Percentiles rank a stretch among this genome's conserved stretches.
These are phyloP conservation scores for Aureobasidium sp. DNA, from an alignment of 2,329 filamentous ascomycete species.

Conservation along the genomic window DNA sequence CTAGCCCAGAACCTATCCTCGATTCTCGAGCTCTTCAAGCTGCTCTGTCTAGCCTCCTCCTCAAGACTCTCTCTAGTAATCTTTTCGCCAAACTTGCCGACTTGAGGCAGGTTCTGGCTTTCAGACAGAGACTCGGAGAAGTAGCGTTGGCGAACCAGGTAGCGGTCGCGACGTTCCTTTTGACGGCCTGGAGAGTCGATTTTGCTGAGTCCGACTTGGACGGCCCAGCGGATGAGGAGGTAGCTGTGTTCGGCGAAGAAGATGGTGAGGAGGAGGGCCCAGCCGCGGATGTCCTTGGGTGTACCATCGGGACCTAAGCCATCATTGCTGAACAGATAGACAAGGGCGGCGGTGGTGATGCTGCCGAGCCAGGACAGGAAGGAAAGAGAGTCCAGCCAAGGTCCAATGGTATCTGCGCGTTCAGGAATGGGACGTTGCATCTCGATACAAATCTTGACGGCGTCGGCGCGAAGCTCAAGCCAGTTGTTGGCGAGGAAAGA, in stretches of 20 bases:
- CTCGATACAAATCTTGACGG: conserved; percentile 85
- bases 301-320: conserved; percentile 58
- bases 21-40: conserved; percentile 35
- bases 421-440: conserved; percentile 85
- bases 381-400: conserved; percentile 77
- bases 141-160: conserved; percentile 69
- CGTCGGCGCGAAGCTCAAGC: conserved; percentile 88
- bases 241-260: conserved; percentile 87
- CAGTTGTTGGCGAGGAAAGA: conserved; percentile 94
- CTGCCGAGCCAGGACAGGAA: conserved; percentile 94
- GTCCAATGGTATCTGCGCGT: conserved; percentile 88
- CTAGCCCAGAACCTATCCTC: conserved; percentile 48
- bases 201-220: conserved; percentile 67
- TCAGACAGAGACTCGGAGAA: conserved; percentile 65
- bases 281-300: conserved; percentile 64
- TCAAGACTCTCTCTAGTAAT: conserved; percentile 61
- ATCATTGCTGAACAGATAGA: conserved; percentile 77
- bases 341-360: conserved; percentile 76
- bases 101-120: conserved; percentile 41
- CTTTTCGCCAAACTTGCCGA: conserved; percentile 46
- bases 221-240: conserved; percentile 65
- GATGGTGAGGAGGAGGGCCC: conserved; percentile 74
- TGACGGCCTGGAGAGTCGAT: conserved; percentile 81
- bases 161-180: conserved; percentile 76
- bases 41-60: conserved; percentile 43